Evolutionary conservation across 257 asterid species (phyloP).

Genomic region (Petunia secreta): DNA sequence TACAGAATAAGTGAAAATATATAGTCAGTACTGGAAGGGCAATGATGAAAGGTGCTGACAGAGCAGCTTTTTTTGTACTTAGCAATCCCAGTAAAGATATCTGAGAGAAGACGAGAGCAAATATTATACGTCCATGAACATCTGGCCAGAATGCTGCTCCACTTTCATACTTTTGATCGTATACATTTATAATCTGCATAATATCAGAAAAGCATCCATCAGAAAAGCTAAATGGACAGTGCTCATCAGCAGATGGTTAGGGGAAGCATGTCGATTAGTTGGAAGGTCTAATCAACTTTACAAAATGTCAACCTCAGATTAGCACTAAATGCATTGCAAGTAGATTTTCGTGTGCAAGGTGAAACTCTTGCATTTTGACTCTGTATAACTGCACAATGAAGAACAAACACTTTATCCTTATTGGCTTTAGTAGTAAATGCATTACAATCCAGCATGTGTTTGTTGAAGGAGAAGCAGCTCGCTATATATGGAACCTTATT

Average conservation of each 20-base stretch:
- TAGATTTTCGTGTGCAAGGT: neutral
- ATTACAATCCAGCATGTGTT: no score
- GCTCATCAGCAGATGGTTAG: neutral
- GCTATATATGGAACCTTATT: no score
- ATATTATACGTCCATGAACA: constrained; percentile 79
- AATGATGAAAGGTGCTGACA: constrained; percentile 68
- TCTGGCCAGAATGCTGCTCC: constrained; percentile 96
- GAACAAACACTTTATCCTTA: neutral
- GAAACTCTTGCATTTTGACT: constrained; percentile 1
- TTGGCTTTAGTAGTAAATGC: no score
- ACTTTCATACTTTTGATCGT: constrained; percentile 90
- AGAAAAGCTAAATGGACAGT: neutral
- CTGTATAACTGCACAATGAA: neutral
- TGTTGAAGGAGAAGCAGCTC: no score
- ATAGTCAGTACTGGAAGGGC: constrained; percentile 81
- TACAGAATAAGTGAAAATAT: constrained; percentile 72
- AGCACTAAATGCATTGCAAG: neutral
- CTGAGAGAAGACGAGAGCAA: constrained; percentile 81
- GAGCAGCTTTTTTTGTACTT: constrained; percentile 71
- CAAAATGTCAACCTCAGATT: neutral
- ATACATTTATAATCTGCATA: constrained; percentile 85
- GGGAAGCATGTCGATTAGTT: no score
- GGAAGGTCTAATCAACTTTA: neutral
- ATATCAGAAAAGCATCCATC: neutral
- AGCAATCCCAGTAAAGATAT: constrained; percentile 74